Evolutionary conservation across 768 basidiomycete genomes (phyloP).

Genomic region (Xerocomellus amylosporus): DNA sequence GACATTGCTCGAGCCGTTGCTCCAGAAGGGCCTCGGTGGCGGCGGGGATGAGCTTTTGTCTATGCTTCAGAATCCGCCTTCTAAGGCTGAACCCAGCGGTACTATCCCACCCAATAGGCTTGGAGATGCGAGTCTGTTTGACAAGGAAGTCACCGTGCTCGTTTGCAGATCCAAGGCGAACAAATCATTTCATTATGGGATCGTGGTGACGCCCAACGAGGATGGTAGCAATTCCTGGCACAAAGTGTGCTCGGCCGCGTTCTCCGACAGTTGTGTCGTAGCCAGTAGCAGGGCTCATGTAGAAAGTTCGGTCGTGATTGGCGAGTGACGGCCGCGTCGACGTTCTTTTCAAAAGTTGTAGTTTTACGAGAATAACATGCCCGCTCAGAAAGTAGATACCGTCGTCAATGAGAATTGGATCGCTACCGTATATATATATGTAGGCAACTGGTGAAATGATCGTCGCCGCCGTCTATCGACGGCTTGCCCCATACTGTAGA

Average conservation of each 20-base stretch:
- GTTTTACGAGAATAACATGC: too few relatives aligned
- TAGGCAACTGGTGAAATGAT: too few relatives aligned
- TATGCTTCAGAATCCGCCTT: background rate
- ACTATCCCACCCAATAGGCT: conserved; percentile 5
- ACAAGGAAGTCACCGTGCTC: background rate
- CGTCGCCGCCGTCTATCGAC: too few relatives aligned
- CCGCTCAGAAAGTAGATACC: too few relatives aligned
- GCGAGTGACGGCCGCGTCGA: background rate
- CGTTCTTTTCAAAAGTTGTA: too few relatives aligned
- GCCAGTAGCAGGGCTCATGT: background rate
- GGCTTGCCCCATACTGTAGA: too few relatives aligned
- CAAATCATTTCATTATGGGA: conserved; percentile 8
- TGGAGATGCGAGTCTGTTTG: conserved; percentile 7
- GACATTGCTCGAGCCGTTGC: background rate
- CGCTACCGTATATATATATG: too few relatives aligned
- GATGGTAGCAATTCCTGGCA: conserved; percentile 2
- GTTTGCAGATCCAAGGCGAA: conserved; percentile 11
- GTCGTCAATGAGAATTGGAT: too few relatives aligned
- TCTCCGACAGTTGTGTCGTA: conserved; percentile 1
- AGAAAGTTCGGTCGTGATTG: conserved; percentile 3
- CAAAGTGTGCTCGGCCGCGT: conserved; percentile 13
- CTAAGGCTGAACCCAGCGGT: background rate
- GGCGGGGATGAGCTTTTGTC: background rate
- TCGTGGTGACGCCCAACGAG: conserved; percentile 1
- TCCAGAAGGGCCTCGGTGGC: background rate